phyloP scores from a whole-genome alignment of 2,329 filamentous ascomycete genomes.

The Ceratocystis cubensis region DNA sequence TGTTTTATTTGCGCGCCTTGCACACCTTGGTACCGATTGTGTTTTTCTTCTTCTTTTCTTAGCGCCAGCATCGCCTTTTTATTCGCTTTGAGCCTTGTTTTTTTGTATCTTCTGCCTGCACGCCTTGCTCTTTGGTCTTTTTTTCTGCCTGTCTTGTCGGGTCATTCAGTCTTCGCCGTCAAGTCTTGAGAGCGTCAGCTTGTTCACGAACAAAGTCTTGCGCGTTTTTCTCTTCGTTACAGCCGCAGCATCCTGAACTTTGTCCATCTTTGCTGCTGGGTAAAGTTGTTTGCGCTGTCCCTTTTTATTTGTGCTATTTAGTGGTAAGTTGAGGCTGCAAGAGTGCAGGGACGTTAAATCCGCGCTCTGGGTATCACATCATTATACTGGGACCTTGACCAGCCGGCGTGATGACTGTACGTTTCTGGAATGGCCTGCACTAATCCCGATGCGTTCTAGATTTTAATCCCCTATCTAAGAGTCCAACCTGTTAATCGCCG shows the following conservation, averaged over 20 bases:
- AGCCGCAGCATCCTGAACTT: constrained; percentile 2
- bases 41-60: neutral
- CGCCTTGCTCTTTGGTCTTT: neutral
- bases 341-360: no score
- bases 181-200: neutral
- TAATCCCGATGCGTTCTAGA: constrained; percentile 9
- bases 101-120: neutral
- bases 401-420: neutral
- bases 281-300: constrained; percentile 12
- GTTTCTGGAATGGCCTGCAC: neutral
- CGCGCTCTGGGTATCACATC: no score
- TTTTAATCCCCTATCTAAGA: constrained; percentile 10
- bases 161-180: neutral
- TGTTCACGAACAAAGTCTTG: neutral
- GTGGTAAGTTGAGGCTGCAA: constrained; percentile 4
- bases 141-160: neutral
- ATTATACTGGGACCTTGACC: neutral
- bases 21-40: neutral
- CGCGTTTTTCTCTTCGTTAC: constrained; percentile 18
- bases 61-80: constrained; percentile 6
- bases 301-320: constrained; percentile 14
- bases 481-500: neutral
- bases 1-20: neutral
- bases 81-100: neutral
- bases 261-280: neutral